Conservation (phyloP, 1,284 basidiomycete genomes). For the Coniferiporia weirii region DNA sequence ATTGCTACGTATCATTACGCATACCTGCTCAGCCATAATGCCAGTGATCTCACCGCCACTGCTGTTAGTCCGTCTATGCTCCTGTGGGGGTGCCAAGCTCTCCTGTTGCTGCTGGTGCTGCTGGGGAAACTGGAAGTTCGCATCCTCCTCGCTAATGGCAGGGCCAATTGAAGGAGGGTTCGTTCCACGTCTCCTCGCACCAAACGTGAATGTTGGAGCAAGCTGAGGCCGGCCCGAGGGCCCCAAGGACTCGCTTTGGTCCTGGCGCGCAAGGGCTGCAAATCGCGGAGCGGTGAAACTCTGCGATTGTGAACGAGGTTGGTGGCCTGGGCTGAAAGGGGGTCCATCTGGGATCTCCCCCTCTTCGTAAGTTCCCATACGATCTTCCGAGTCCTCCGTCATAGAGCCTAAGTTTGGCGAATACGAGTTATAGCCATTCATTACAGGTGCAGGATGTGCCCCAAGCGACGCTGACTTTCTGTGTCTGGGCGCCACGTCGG, state of each 20-base stretch:
- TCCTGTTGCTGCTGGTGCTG: slow-evolving; percentile 41
- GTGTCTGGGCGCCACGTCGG: slow-evolving; percentile 46
- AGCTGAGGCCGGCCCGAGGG: slow-evolving; percentile 83
- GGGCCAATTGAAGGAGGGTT: slow-evolving; percentile 55
- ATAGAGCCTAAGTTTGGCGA: slow-evolving; percentile 75
- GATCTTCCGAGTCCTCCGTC: slow-evolving; percentile 73
- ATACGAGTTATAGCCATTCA: slow-evolving; percentile 60
- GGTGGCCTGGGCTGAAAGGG: slow-evolving; percentile 51
- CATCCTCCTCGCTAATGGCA: slow-evolving; percentile 73
- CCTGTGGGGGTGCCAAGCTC: slow-evolving; percentile 27
- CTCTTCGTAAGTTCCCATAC: slow-evolving; percentile 53
- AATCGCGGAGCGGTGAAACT: slow-evolving; percentile 85
- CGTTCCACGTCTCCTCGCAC: slow-evolving; percentile 55
- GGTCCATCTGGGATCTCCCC: slow-evolving; percentile 65
- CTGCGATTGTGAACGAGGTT: slow-evolving; percentile 69
- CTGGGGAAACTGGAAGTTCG: slow-evolving; percentile 78
- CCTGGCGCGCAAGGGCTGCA: slow-evolving; percentile 72
- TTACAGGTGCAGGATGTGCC: slow-evolving; percentile 33
- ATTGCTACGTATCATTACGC: slow-evolving; percentile 13
- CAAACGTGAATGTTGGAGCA: slow-evolving; percentile 86
- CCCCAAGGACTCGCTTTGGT: slow-evolving; percentile 67
- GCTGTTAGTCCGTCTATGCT: slow-evolving; percentile 49
- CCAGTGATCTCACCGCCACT: slow-evolving; percentile 71
- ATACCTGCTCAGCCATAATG: slow-evolving; percentile 87
- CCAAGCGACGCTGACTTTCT: slow-evolving; percentile 77